phyloP scores from a whole-genome alignment of 2,329 filamentous ascomycete genomes.

The Fusarium oxysporum region DNA sequence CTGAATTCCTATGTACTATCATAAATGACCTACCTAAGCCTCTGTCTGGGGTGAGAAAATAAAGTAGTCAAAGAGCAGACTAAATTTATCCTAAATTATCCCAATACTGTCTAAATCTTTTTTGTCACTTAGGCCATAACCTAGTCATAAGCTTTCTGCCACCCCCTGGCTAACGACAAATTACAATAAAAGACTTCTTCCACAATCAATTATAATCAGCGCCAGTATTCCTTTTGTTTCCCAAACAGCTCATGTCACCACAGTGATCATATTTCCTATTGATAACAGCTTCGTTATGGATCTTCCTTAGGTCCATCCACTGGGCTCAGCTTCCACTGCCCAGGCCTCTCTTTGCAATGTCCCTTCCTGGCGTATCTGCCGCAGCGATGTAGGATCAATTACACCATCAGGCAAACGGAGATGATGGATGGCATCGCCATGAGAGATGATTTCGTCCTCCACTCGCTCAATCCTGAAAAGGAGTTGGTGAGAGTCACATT shows the following conservation, averaged over 20 bases:
- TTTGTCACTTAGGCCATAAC: background rate
- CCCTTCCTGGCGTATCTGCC: conserved; percentile 6
- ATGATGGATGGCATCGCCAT: conserved; percentile 15
- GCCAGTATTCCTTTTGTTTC: background rate
- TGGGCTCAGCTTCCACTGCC: background rate
- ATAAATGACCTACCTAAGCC: background rate
- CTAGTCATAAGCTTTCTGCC: background rate
- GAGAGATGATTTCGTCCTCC: background rate
- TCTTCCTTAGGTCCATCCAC: background rate
- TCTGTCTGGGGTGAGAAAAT: background rate
- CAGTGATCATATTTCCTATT: background rate
- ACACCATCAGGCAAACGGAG: conserved; percentile 1
- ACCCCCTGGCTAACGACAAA: background rate
- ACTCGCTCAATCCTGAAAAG: background rate
- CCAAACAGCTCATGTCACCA: background rate
- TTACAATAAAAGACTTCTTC: background rate
- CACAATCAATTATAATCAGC: background rate
- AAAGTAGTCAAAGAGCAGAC: background rate
- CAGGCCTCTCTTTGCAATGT: background rate
- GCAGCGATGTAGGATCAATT: conserved; percentile 2
- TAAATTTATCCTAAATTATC: background rate
- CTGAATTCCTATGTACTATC: background rate
- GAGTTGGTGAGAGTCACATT: background rate
- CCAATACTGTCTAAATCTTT: background rate
- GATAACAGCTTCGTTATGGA: background rate